phyloP scores from a whole-genome alignment of 352 stramenopile species.

The Blastocystis sp. region DNA sequence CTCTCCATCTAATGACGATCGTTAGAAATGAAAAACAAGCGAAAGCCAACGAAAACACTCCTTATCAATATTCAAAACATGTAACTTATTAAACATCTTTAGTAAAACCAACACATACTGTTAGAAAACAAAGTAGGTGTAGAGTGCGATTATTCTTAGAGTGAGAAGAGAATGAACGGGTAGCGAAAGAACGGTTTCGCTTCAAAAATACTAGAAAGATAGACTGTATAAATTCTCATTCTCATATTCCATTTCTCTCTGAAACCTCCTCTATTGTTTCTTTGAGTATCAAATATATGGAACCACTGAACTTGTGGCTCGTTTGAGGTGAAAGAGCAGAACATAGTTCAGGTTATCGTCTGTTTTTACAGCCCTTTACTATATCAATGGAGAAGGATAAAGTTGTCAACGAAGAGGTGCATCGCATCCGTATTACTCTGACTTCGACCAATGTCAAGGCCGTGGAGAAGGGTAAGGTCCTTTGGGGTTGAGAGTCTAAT shows the following conservation, averaged over 20 bases:
- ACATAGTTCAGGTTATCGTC: constrained; percentile 62
- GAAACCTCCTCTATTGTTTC: background rate
- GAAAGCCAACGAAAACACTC: background rate
- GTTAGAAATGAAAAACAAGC: background rate
- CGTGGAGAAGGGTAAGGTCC: constrained; percentile 87
- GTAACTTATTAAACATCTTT: background rate
- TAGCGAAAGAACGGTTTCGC: constrained; percentile 14
- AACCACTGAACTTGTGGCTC: constrained; percentile 19
- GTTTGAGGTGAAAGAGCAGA: background rate
- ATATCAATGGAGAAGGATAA: constrained; percentile 67
- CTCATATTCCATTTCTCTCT: background rate
- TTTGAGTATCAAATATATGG: background rate
- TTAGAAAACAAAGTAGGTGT: constrained; percentile 14
- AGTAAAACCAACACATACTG: constrained; percentile 1
- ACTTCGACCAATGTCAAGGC: constrained; percentile 98
- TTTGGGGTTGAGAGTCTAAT: constrained; percentile 73
- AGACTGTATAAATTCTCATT: background rate
- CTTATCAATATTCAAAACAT: background rate
- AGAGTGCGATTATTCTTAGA: constrained; percentile 33
- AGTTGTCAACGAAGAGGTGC: constrained; percentile 74
- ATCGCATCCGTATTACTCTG: constrained; percentile 98
- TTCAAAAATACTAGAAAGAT: background rate
- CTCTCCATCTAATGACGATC: constrained; percentile 46
- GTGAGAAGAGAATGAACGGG: background rate
- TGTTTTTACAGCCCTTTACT: constrained; percentile 64